Evolutionary conservation across 2,329 filamentous ascomycete species (phyloP).

Genomic region (Delphinella strobiligena): DNA sequence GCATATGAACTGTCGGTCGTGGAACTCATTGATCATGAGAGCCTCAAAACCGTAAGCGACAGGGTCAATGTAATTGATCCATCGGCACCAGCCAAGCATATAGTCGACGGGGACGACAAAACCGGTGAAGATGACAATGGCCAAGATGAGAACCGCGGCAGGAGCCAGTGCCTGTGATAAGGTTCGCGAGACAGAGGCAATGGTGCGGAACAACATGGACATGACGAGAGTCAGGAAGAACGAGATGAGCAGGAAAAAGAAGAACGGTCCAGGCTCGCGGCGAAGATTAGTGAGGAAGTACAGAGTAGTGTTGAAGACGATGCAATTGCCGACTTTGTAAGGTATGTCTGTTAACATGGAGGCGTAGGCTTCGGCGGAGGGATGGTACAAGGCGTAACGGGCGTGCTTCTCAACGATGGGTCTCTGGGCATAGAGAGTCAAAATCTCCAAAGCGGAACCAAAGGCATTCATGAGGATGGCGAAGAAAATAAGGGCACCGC

Average conservation of each 20-base stretch:
- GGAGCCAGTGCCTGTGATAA: conserved; percentile 46
- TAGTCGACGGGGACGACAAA: conserved; percentile 46
- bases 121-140: conserved; percentile 56
- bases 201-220: conserved; percentile 77
- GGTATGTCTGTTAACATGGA: conserved; percentile 82
- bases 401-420: conserved; percentile 85
- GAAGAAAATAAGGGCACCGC: conserved; percentile 76
- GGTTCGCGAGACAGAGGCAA: conserved; percentile 64
- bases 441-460: conserved; percentile 67
- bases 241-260: conserved; percentile 71
- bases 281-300: conserved; percentile 84
- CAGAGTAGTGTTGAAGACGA: conserved; percentile 66
- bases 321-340: conserved; percentile 62
- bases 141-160: conserved; percentile 47
- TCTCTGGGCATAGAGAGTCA: conserved; percentile 77
- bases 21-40: conserved; percentile 64
- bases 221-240: conserved; percentile 64
- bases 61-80: conserved; percentile 71
- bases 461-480: conserved; percentile 80
- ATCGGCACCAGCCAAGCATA: conserved; percentile 70
- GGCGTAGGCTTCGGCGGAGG: conserved; percentile 74
- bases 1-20: conserved; percentile 47
- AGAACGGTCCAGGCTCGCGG: conserved; percentile 63
- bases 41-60: conserved; percentile 71
- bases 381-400: conserved; percentile 80